A percentile compares a stretch with the other conserved stretches of the same genome.
Conservation (phyloP, 345 rosid species). For the Cardamine resedifolia region DNA sequence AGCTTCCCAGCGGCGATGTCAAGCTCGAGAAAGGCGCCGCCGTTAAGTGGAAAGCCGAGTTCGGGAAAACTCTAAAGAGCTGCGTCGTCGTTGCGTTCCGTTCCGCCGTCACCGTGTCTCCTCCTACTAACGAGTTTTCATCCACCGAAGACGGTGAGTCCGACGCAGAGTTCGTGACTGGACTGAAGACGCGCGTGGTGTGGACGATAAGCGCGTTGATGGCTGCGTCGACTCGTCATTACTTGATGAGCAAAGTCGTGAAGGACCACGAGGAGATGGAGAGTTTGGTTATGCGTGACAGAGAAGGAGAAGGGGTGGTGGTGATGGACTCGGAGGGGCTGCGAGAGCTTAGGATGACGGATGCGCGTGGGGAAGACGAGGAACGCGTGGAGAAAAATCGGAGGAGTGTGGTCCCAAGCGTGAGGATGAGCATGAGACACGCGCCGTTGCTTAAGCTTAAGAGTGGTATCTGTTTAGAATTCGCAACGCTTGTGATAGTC, state of each 20-base stretch:
- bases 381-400: slow-evolving; percentile 22
- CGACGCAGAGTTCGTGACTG: slow-evolving; percentile 32
- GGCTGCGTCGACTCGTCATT: slow-evolving; percentile 33
- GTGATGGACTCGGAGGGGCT: slow-evolving; percentile 22
- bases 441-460: slow-evolving; percentile 33
- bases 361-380: slow-evolving; percentile 14
- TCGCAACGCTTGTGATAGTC: slow-evolving; percentile 32
- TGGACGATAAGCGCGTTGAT: slow-evolving; percentile 36
- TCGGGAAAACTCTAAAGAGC: slow-evolving; percentile 26
- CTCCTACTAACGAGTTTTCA: not conserved
- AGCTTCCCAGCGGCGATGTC: slow-evolving; percentile 14
- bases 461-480: slow-evolving; percentile 30
- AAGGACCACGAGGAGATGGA: slow-evolving; percentile 33
- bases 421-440: slow-evolving; percentile 41
- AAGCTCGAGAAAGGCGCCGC: slow-evolving; percentile 28
- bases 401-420: slow-evolving; percentile 36
- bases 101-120: slow-evolving; percentile 16
- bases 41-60: slow-evolving; percentile 33
- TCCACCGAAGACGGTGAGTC: not conserved
- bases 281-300: slow-evolving; percentile 28
- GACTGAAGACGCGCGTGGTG: slow-evolving; percentile 33
- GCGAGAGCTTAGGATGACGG: slow-evolving; percentile 22
- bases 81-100: slow-evolving; percentile 34
- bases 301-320: slow-evolving; percentile 30
- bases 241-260: slow-evolving; percentile 18